Evolutionary conservation across 2,329 filamentous ascomycete species (phyloP).

Genomic region (Hymenoscyphus fraxineus): DNA sequence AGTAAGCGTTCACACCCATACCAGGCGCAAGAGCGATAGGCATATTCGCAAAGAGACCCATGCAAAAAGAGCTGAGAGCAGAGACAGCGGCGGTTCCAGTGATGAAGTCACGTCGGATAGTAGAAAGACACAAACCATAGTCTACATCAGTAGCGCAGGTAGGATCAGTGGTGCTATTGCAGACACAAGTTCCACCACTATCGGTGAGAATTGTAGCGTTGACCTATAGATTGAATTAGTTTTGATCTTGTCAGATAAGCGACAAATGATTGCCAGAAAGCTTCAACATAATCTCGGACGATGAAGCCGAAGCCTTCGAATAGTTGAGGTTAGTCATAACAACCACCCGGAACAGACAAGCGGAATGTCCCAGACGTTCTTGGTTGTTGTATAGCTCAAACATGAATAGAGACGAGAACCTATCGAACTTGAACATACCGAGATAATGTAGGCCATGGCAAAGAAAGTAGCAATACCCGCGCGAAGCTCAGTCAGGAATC

Average conservation of each 20-base stretch:
- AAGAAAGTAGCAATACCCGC: constrained; percentile 71
- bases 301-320: no score
- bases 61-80: constrained; percentile 70
- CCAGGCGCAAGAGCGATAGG: constrained; percentile 67
- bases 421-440: constrained; percentile 43
- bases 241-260: neutral
- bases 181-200: constrained; percentile 73
- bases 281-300: no score
- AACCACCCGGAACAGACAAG: no score
- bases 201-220: constrained; percentile 42
- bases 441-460: constrained; percentile 67
- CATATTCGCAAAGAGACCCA: constrained; percentile 74
- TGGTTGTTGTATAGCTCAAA: no score
- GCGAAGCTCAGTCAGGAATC: constrained; percentile 77
- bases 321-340: no score
- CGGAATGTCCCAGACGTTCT: no score
- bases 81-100: constrained; percentile 81
- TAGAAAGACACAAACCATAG: constrained; percentile 57
- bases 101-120: constrained; percentile 61
- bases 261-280: no score
- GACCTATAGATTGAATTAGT: constrained; percentile 8
- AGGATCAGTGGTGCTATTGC: constrained; percentile 40
- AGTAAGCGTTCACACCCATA: constrained; percentile 81
- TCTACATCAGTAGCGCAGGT: constrained; percentile 35
- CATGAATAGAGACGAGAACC: constrained; percentile 39